phyloP scores from a whole-genome alignment of 768 basidiomycete genomes.

The Pseudohyphozyma bogoriensis region DNA sequence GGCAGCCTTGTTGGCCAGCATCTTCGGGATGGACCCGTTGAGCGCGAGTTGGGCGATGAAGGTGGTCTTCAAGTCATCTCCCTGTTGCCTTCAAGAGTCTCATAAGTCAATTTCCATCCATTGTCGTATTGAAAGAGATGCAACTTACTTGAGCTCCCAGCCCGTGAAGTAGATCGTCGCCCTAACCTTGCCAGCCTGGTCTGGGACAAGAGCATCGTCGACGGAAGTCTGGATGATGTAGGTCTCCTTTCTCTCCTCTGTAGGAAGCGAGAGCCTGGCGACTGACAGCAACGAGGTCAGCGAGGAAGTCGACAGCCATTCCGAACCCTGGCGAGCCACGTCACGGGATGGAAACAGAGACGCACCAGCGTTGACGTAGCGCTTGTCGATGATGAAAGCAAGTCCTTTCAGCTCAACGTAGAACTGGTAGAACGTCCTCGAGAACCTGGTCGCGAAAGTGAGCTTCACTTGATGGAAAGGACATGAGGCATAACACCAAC shows the following conservation, averaged over 20 bases:
- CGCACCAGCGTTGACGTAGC: conserved; percentile 20
- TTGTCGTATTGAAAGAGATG: background rate
- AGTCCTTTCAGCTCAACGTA: conserved; percentile 23
- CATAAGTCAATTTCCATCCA: too few species aligned
- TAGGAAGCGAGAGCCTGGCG: background rate
- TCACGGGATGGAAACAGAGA: too few species aligned
- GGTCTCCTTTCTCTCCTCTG: conserved; percentile 15
- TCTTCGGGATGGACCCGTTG: conserved; percentile 19
- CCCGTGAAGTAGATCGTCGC: conserved; percentile 18
- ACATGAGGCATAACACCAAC: background rate
- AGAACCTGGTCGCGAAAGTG: background rate
- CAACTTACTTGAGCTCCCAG: conserved; percentile 8
- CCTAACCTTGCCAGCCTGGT: conserved; percentile 23
- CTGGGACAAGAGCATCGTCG: conserved; percentile 21
- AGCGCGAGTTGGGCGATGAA: conserved; percentile 22
- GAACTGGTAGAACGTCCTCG: conserved; percentile 4
- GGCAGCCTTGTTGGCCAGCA: conserved; percentile 19
- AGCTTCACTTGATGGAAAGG: background rate
- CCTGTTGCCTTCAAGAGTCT: conserved; percentile 12
- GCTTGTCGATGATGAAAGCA: conserved; percentile 28
- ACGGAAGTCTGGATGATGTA: conserved; percentile 25
- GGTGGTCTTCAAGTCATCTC: conserved; percentile 10
- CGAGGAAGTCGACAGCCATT: too few species aligned
- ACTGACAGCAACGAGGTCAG: background rate
- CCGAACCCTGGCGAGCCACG: too few species aligned